phyloP scores from a whole-genome alignment of 306 rosid genomes.

The Pyrus betulifolia region DNA sequence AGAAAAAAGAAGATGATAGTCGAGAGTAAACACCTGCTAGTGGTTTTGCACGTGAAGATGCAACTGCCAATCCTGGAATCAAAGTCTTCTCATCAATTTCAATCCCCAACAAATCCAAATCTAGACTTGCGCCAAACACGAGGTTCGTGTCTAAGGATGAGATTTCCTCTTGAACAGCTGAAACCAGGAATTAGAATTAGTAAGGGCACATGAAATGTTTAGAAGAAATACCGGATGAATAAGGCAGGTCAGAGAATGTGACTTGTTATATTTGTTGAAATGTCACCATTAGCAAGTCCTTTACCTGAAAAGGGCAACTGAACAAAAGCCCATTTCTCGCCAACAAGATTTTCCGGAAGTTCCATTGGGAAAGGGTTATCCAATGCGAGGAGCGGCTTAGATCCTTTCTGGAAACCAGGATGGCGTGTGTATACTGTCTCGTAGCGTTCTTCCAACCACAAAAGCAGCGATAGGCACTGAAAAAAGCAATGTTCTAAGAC shows the following conservation, averaged over 20 bases:
- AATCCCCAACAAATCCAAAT: constrained; percentile 84
- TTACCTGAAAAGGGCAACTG: constrained; percentile 90
- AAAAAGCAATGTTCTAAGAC: constrained; percentile 2
- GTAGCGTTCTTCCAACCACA: constrained; percentile 91
- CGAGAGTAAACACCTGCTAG: constrained; percentile 55
- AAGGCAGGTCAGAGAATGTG: not conserved
- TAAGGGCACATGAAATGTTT: not conserved
- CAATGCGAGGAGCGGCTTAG: constrained; percentile 71
- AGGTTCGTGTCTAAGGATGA: constrained; percentile 39
- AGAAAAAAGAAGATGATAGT: not conserved
- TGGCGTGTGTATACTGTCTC: constrained; percentile 71
- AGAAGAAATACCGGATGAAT: not conserved
- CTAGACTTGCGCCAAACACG: constrained; percentile 73
- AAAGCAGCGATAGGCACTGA: constrained; percentile 73
- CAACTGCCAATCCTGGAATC: constrained; percentile 86
- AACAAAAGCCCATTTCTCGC: constrained; percentile 94
- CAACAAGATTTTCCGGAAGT: constrained; percentile 85
- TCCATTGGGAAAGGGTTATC: constrained; percentile 91
- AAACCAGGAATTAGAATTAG: not conserved
- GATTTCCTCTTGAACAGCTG: constrained; percentile 80
- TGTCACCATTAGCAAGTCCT: not conserved
- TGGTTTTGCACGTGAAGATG: constrained; percentile 74
- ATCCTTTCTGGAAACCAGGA: constrained; percentile 88
- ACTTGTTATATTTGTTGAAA: not conserved
- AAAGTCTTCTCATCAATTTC: constrained; percentile 75